Evolutionary conservation across 176 grass and related monocot species (phyloP).

Genomic region (Oryza punctata): DNA sequence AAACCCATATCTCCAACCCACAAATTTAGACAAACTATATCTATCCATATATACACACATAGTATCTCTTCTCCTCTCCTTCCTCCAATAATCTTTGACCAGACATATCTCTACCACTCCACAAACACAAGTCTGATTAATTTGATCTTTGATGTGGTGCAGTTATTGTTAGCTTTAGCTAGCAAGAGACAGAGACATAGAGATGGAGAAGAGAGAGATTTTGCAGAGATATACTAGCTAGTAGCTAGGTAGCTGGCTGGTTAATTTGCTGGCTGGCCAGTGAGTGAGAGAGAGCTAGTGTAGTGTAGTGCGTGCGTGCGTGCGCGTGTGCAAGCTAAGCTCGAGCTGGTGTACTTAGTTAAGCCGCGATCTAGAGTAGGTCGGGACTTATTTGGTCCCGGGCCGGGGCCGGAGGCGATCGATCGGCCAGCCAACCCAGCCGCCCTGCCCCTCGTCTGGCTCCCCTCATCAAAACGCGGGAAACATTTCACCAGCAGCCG

Average conservation of each 20-base stretch:
- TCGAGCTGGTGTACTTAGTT: neutral
- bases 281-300: neutral
- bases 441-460: neutral
- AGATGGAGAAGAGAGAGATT: neutral
- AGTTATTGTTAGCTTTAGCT: neutral
- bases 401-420: neutral
- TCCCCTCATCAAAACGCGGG: constrained; percentile 25
- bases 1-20: neutral
- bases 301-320: neutral
- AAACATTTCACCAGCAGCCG: constrained; percentile 7
- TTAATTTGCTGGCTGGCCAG: neutral
- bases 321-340: constrained; percentile 24
- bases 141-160: neutral
- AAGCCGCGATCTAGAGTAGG: constrained; percentile 33
- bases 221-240: neutral
- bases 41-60: too few species aligned
- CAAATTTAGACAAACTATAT: neutral
- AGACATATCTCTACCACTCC: too few species aligned
- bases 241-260: too few species aligned
- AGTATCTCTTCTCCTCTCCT: too few species aligned
- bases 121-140: neutral
- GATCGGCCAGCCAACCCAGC: too few species aligned
- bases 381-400: constrained; percentile 41
- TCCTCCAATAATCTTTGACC: too few species aligned
- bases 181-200: neutral